These are phyloP conservation scores for Hypoxylon perforatum DNA, from an alignment of 495 filamentous ascomycete genomes.

Conservation along the genomic window DNA sequence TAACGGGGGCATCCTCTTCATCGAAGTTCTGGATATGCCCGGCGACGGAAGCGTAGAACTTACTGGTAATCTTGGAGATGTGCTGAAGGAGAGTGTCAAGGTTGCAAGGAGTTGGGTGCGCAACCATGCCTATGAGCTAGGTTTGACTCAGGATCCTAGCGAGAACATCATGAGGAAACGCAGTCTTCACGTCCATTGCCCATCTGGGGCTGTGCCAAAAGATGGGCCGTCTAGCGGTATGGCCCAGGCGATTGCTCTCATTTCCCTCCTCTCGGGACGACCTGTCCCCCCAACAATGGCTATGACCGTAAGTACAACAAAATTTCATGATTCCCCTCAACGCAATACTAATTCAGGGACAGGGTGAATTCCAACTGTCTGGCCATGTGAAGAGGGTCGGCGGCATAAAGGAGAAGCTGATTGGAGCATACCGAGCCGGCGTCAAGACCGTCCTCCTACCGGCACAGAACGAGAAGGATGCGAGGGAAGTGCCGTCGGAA, in stretches of 20 bases:
- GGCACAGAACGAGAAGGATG: constrained; percentile 89
- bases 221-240: constrained; percentile 91
- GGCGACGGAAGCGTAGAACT: constrained; percentile 91
- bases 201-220: constrained; percentile 94
- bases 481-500: constrained; percentile 90
- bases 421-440: constrained; percentile 91
- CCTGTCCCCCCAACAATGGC: constrained; percentile 90
- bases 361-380: constrained; percentile 88
- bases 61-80: constrained; percentile 98
- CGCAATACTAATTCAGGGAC: constrained; percentile 43
- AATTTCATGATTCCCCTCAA: constrained; percentile 4
- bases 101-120: constrained; percentile 97
- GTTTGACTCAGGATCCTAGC: constrained; percentile 78
- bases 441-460: constrained; percentile 95
- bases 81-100: constrained; percentile 96
- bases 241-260: constrained; percentile 91
- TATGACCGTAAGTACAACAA: constrained; percentile 74
- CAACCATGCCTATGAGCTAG: constrained; percentile 91
- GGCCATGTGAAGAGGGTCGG: constrained; percentile 89
- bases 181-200: constrained; percentile 96
- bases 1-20: constrained; percentile 96
- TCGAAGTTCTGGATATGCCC: constrained; percentile 98
- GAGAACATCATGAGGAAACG: constrained; percentile 97
- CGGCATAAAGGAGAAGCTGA: constrained; percentile 98
- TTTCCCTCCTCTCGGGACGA: constrained; percentile 90